These are phyloP conservation scores for Porodaedalea pini DNA, from an alignment of 1,284 basidiomycete species.

Conservation along the genomic window DNA sequence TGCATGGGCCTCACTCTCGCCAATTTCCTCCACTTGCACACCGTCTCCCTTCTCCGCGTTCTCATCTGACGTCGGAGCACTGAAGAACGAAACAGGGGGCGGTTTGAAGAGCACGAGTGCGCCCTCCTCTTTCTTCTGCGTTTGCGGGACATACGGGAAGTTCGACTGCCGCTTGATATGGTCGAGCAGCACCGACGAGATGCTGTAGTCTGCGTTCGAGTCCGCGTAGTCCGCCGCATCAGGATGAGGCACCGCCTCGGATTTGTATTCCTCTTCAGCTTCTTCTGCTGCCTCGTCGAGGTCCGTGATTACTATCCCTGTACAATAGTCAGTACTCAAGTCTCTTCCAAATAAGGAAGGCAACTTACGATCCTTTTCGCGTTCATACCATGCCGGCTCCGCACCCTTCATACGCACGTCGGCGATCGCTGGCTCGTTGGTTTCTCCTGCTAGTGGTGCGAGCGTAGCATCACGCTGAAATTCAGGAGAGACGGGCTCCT, in stretches of 20 bases:
- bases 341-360: not conserved
- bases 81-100: constrained; percentile 12
- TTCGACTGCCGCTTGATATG: constrained; percentile 17
- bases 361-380: constrained; percentile 19
- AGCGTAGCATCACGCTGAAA: not conserved
- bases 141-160: not conserved
- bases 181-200: constrained; percentile 18
- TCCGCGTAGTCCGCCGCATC: constrained; percentile 17
- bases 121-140: not conserved
- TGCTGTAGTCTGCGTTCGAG: constrained; percentile 19
- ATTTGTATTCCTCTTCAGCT: constrained; percentile 20
- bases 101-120: constrained; percentile 18
- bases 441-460: not conserved
- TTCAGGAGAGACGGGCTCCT: constrained; percentile 17
- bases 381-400: constrained; percentile 20
- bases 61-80: not conserved
- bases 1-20: not conserved
- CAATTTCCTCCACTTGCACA: constrained; percentile 10
- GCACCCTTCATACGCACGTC: constrained; percentile 21
- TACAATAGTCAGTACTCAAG: not conserved
- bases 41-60: not conserved
- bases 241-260: constrained; percentile 19
- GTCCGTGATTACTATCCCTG: constrained; percentile 22
- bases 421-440: not conserved
- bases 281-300: constrained; percentile 16